Conservation (phyloP, 495 filamentous ascomycete species). For the Lophiostoma macrostomum region DNA sequence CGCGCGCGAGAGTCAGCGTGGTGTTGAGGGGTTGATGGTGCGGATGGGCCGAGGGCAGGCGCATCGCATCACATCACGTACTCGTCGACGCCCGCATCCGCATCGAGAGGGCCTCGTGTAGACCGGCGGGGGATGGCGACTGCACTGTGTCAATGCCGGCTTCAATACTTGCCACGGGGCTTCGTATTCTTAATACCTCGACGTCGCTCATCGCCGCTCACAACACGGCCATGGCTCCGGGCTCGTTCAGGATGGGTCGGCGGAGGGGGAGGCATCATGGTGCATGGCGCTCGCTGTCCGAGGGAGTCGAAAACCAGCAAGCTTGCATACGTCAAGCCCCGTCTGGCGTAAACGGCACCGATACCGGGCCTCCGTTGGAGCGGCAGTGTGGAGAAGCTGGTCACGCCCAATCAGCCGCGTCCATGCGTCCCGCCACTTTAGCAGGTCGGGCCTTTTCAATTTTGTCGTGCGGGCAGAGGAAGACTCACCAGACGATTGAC, state of each 20-base stretch:
- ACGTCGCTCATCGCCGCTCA: conserved; percentile 28
- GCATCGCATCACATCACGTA: conserved; percentile 16
- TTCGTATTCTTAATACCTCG: conserved; percentile 15
- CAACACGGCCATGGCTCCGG: conserved; percentile 26
- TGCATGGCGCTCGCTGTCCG: too few species aligned
- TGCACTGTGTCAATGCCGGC: conserved; percentile 14
- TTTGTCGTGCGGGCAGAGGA: background rate
- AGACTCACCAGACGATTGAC: conserved; percentile 6
- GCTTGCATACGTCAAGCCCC: too few species aligned
- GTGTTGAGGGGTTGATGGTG: too few species aligned
- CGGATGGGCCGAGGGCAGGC: too few species aligned
- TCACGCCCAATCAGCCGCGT: background rate
- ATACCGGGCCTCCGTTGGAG: background rate
- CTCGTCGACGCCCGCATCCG: conserved; percentile 32
- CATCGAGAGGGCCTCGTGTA: conserved; percentile 39
- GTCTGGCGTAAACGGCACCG: too few species aligned
- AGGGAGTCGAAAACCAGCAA: too few species aligned
- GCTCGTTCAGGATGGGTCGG: conserved; percentile 9
- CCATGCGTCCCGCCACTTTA: background rate
- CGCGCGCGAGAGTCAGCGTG: background rate
- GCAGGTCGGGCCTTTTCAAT: too few species aligned
- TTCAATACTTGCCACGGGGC: too few species aligned
- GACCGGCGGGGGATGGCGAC: conserved; percentile 34
- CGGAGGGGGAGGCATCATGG: background rate
- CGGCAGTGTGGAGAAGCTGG: conserved; percentile 7